Percentiles rank a stretch among this genome's conserved stretches.
These are phyloP conservation scores for Naganishia albida DNA, from an alignment of 1,284 basidiomycete genomes.

Conservation along the genomic window DNA sequence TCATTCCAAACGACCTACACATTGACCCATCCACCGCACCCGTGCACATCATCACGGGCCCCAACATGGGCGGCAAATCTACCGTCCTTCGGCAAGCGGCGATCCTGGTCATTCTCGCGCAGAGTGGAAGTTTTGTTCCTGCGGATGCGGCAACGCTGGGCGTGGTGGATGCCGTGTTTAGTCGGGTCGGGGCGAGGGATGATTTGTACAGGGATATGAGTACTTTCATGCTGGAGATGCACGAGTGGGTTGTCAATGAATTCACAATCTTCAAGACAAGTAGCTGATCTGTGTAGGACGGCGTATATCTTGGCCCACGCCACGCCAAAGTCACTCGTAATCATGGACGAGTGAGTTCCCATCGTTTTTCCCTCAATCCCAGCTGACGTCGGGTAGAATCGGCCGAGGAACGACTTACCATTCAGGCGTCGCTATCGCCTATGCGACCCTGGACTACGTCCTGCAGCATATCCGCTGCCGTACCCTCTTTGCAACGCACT, in stretches of 20 bases:
- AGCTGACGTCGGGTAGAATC: conserved; percentile 52
- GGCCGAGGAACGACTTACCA: conserved; percentile 90
- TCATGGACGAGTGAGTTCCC: conserved; percentile 77
- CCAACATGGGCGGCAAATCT: conserved; percentile 93
- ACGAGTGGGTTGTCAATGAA: conserved; percentile 52
- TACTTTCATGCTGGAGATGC: conserved; percentile 70
- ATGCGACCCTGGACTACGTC: conserved; percentile 82
- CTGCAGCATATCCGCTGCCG: conserved; percentile 72
- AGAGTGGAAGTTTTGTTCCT: conserved; percentile 90
- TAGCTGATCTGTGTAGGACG: conserved; percentile 41
- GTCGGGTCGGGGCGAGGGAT: conserved; percentile 92
- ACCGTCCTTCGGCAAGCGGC: conserved; percentile 90
- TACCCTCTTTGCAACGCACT: conserved; percentile 93
- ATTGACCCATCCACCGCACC: conserved; percentile 62
- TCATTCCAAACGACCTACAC: conserved; percentile 77
- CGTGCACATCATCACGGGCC: conserved; percentile 83
- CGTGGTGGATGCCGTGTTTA: conserved; percentile 87
- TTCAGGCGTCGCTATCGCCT: conserved; percentile 91
- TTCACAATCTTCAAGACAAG: no score
- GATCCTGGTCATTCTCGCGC: conserved; percentile 85
- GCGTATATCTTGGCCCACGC: conserved; percentile 68
- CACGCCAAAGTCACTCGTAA: conserved; percentile 78
- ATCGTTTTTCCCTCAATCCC: background rate
- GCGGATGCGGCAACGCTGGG: conserved; percentile 77
- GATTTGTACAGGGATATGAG: conserved; percentile 89